These are phyloP conservation scores for Dioscorea alata DNA, from an alignment of 106 monocot species.

Conservation along the genomic window DNA sequence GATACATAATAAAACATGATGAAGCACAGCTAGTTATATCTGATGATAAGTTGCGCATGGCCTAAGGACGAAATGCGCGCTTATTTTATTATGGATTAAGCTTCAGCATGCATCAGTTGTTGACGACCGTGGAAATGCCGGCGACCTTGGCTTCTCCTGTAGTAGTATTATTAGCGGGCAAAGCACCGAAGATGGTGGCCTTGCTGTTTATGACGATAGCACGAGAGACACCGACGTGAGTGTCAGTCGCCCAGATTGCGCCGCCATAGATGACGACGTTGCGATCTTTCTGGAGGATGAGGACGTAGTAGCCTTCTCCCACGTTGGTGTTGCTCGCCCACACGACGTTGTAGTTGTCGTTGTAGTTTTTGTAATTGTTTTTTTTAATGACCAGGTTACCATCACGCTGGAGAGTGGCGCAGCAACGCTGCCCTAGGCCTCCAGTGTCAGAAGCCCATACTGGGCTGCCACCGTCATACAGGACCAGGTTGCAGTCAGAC, in stretches of 20 bases:
- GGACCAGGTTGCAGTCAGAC: neutral
- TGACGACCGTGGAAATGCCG: too few species aligned
- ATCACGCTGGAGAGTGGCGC: neutral
- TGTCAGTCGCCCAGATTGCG: neutral
- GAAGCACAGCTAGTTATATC: too few species aligned
- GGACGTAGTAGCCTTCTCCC: neutral
- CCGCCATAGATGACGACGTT: slow-evolving; percentile 1
- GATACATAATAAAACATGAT: too few species aligned
- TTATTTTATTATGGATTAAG: too few species aligned
- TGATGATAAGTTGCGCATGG: too few species aligned
- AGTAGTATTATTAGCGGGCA: too few species aligned
- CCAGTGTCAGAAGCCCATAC: slow-evolving; percentile 1
- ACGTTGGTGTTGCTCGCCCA: neutral
- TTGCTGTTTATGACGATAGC: too few species aligned
- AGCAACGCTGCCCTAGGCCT: neutral
- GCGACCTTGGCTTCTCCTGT: too few species aligned
- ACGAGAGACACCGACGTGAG: neutral
- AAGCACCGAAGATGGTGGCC: too few species aligned
- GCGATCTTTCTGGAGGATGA: slow-evolving; percentile 1
- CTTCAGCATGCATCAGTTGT: too few species aligned
- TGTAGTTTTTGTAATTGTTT: too few species aligned
- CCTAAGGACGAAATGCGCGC: too few species aligned
- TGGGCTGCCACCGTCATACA: neutral
- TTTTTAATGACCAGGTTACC: slow-evolving; percentile 1
- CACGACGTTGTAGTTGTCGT: neutral